phyloP scores from a whole-genome alignment of 768 basidiomycete genomes.

The Cubamyces lactineus region DNA sequence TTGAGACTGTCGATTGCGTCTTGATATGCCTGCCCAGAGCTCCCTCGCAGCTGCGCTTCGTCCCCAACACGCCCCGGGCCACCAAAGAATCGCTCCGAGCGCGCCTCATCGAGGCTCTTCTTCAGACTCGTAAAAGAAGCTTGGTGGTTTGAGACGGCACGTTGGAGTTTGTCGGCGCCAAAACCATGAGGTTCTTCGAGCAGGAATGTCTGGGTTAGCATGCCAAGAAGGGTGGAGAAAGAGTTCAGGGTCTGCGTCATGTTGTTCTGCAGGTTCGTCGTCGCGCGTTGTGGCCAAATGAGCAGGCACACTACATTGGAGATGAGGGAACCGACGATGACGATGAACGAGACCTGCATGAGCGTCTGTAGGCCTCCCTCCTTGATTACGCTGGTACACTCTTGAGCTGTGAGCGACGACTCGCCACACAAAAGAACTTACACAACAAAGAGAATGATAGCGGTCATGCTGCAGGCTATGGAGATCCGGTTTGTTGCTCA shows the following conservation, averaged over 20 bases:
- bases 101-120: conserved; percentile 83
- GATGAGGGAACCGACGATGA: conserved; percentile 72
- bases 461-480: conserved; percentile 81
- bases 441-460: conserved; percentile 85
- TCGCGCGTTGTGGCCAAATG: conserved; percentile 87
- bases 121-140: conserved; percentile 89
- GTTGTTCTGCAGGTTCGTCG: conserved; percentile 76
- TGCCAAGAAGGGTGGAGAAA: conserved; percentile 81
- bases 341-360: conserved; percentile 74
- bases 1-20: conserved; percentile 88
- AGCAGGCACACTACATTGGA: conserved; percentile 85
- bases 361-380: conserved; percentile 84
- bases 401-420: conserved; percentile 18
- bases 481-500: background rate
- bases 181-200: conserved; percentile 68
- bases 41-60: conserved; percentile 26
- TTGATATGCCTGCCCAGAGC: conserved; percentile 67
- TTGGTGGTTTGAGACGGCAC: conserved; percentile 85
- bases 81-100: conserved; percentile 71
- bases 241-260: conserved; percentile 88
- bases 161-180: conserved; percentile 66
- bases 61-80: conserved; percentile 28
- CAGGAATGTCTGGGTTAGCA: conserved; percentile 85
- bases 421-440: conserved; percentile 36
- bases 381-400: conserved; percentile 65